A percentile compares a stretch with the other conserved stretches of the same genome.
These are phyloP conservation scores for Rhododendron griersonianum DNA, from an alignment of 148 eudicot genomes.

Conservation along the genomic window DNA sequence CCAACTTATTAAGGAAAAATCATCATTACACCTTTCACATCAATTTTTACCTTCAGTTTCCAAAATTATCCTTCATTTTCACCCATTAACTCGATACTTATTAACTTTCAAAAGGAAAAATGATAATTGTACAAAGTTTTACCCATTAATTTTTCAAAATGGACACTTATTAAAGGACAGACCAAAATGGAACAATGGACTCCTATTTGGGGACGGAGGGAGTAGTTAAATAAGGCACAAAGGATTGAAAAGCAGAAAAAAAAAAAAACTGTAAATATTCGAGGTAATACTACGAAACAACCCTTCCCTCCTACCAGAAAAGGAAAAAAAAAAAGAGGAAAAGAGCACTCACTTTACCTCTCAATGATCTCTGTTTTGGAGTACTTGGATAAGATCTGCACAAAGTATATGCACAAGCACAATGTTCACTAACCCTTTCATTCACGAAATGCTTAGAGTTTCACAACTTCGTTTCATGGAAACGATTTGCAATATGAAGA, in stretches of 20 bases:
- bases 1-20: too few species aligned
- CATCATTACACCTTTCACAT: too few species aligned
- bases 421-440: slow-evolving; percentile 4
- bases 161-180: too few species aligned
- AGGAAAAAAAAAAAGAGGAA: not conserved
- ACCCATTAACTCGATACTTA: too few species aligned
- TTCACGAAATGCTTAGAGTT: not conserved
- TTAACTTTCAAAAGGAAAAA: too few species aligned
- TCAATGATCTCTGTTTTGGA: slow-evolving; percentile 83
- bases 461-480: not conserved
- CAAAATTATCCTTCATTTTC: too few species aligned
- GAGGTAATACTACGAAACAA: not conserved
- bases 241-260: not conserved
- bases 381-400: slow-evolving; percentile 71
- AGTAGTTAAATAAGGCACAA: not conserved
- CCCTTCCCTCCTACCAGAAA: not conserved
- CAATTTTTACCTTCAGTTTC: too few species aligned
- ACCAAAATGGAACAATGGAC: too few species aligned
- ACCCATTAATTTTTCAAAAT: too few species aligned
- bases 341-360: slow-evolving; percentile 38
- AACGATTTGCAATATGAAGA: not conserved
- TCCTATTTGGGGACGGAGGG: too few species aligned
- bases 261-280: not conserved
- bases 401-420: not conserved
- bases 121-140: too few species aligned